Base-by-base conservation (phyloP, 768 basidiomycete species). In the Hericium rajendrae region DNA sequence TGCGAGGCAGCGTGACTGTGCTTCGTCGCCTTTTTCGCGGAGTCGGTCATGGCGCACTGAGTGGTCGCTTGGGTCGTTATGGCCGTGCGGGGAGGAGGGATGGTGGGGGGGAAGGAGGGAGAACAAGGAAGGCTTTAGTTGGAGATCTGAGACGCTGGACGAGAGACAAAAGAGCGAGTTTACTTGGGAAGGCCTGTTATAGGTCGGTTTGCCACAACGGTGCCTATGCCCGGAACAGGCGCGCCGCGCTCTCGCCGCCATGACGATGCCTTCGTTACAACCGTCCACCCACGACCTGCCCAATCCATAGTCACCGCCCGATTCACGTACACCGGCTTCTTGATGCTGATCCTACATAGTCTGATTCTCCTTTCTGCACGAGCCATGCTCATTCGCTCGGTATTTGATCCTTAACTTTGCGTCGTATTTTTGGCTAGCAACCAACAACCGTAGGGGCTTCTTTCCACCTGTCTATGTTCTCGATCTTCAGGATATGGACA, bases 1-100 rank as follows among this genome's bases (percentile, higher is more conserved):
- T 78, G 77, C 3, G 78, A 73, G 20, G 76, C 62, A 1, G 73
- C 71, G 62, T 78, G 74, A n/a, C 69, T 58, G 20, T 79, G 76
- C 69, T 79, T 79, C n/a, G 77, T 68, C 32, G 32, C 32, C 28
- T 68, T 49, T 16, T 62, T 59, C 37, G 68, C 57, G 0, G 60
- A 58, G 16, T 65, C 63, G 53, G 64, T 32, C 62, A 63, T 63
- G 55, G 32, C 32, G 32, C 32, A 32, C 32, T 32, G 32, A 32
- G 32, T 26, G 26, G 32, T 32, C 32, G 32, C 4, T 32, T 32
- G 32, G 32, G 43, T 46, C 43, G 43, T 46, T 20, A 20, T 18
- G n/a, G 43, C 43, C 43, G n/a, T 46, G 43, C 15, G 11, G 43
- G 43, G 6, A 20, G 20, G n/a, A 26, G 18, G 2, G 3, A 18